A percentile compares a stretch with the other conserved stretches of the same genome.
phyloP scores from a whole-genome alignment of 164 flowering plant species.

The Vitis amurensis region DNA sequence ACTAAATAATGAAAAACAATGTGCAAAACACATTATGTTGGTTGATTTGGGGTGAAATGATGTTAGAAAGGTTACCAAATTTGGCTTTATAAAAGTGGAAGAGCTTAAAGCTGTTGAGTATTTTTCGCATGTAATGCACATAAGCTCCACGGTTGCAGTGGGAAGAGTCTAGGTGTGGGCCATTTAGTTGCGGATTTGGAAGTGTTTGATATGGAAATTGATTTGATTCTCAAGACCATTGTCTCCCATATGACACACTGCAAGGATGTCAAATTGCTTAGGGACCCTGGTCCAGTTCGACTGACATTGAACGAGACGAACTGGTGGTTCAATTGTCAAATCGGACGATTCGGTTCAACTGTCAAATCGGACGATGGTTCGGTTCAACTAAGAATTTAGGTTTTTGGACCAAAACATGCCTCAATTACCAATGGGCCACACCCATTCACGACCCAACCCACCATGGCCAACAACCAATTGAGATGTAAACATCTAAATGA shows the following conservation, averaged over 20 bases:
- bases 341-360: too few relatives aligned
- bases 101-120: conserved; percentile 82
- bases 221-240: too few relatives aligned
- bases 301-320: too few relatives aligned
- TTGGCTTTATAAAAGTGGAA: conserved; percentile 87
- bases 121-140: conserved; percentile 98
- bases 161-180: conserved; percentile 78
- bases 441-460: too few relatives aligned
- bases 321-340: too few relatives aligned
- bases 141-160: conserved; percentile 58
- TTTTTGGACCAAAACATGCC: too few relatives aligned
- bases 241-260: conserved; percentile 34
- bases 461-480: too few relatives aligned
- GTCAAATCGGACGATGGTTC: too few relatives aligned
- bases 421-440: too few relatives aligned
- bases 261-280: conserved; percentile 41
- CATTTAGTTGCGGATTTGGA: conserved; percentile 24
- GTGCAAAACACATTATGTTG: conserved; percentile 93
- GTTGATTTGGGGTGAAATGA: conserved; percentile 97
- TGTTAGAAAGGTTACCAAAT: conserved; percentile 88
- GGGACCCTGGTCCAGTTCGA: conserved; percentile 21
- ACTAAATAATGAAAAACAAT: conserved; percentile 74
- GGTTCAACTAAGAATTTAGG: too few relatives aligned
- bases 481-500: too few relatives aligned
- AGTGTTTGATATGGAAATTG: too few relatives aligned